These are phyloP conservation scores for Fulvia fulva DNA, from an alignment of 2,329 filamentous ascomycete genomes.

Conservation along the genomic window DNA sequence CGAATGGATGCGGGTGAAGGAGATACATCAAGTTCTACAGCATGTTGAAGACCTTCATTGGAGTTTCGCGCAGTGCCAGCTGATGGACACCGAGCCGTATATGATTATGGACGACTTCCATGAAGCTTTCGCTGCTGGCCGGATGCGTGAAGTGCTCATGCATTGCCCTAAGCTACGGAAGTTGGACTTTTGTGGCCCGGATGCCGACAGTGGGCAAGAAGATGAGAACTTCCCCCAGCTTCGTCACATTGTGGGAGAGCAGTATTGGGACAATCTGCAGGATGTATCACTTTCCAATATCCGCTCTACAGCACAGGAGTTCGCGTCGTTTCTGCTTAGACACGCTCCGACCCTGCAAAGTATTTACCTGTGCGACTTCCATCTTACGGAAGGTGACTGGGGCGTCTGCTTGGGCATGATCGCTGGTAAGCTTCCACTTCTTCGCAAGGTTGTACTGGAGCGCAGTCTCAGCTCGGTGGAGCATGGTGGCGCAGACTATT, in stretches of 20 bases:
- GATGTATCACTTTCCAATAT: not conserved
- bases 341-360: not conserved
- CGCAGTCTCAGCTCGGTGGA: too few relatives aligned
- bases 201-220: not conserved
- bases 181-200: not conserved
- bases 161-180: not conserved
- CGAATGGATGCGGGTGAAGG: not conserved
- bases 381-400: not conserved
- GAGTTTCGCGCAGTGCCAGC: not conserved
- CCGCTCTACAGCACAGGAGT: not conserved
- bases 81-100: not conserved
- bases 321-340: not conserved
- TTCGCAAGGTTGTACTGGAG: not conserved
- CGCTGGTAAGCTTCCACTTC: not conserved
- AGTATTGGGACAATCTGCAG: not conserved
- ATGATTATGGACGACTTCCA: not conserved
- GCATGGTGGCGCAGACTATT: too few relatives aligned
- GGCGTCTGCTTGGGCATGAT: not conserved
- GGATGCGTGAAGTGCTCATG: not conserved
- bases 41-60: not conserved
- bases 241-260: not conserved
- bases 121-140: not conserved
- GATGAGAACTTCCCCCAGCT: not conserved
- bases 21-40: not conserved
- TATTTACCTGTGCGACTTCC: not conserved